These are phyloP conservation scores for Mucuna pruriens DNA, from an alignment of 306 rosid genomes.

Conservation along the genomic window DNA sequence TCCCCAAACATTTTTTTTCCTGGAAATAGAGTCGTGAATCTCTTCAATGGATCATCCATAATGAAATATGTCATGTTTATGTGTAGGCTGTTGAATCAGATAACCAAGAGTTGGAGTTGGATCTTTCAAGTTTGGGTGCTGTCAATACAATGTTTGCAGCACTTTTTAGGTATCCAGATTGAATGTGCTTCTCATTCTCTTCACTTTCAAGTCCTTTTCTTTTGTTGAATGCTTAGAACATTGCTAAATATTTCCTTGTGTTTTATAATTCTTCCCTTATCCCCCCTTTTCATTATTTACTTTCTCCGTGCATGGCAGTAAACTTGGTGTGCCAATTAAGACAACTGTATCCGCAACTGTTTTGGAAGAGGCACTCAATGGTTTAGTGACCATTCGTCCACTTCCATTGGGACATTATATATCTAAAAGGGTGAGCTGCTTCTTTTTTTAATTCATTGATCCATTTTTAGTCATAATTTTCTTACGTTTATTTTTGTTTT, in stretches of 20 bases:
- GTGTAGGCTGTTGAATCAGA: slow-evolving; percentile 91
- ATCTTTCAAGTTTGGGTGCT: slow-evolving; percentile 97
- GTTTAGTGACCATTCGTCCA: slow-evolving; percentile 68
- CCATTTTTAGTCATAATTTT: slow-evolving; percentile 9
- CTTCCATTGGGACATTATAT: slow-evolving; percentile 71
- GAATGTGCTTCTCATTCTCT: slow-evolving; percentile 19
- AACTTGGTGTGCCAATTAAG: slow-evolving; percentile 98
- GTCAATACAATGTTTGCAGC: slow-evolving; percentile 99
- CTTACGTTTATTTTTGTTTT: slow-evolving; percentile 33
- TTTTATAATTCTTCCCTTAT: slow-evolving; percentile 2
- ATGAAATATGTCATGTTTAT: slow-evolving; percentile 38
- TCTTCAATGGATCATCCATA: slow-evolving; percentile 4
- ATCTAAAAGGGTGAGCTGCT: slow-evolving; percentile 67
- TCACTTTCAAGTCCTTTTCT: slow-evolving; percentile 19
- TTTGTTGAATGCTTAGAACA: slow-evolving; percentile 1
- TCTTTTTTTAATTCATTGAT: neutral
- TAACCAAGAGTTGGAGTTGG: slow-evolving; percentile 94
- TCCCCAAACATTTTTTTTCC: neutral
- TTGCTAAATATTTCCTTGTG: neutral
- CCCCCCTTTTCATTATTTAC: slow-evolving; percentile 17
- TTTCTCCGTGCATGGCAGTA: slow-evolving; percentile 56
- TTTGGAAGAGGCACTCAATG: slow-evolving; percentile 95
- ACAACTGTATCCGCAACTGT: slow-evolving; percentile 93
- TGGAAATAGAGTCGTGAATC: neutral
- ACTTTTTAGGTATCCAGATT: slow-evolving; percentile 73